Conservation (phyloP, 2,329 filamentous ascomycete species). For the Colletotrichum sp. region DNA sequence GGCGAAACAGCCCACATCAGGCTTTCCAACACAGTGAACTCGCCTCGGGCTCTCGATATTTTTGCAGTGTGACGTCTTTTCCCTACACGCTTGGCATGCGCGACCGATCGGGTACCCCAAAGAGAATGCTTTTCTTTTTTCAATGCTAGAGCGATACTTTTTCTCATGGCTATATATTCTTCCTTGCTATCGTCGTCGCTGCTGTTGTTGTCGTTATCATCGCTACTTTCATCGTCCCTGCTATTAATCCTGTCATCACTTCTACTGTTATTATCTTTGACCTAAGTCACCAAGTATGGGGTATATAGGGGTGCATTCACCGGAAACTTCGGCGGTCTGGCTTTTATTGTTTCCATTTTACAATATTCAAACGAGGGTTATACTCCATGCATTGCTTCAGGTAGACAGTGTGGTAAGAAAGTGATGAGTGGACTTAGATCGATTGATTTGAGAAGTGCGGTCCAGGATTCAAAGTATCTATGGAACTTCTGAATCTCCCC, state of each 20-base stretch:
- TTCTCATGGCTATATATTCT: no score
- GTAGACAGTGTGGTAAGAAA: neutral
- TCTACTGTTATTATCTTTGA: no score
- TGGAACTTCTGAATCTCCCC: neutral
- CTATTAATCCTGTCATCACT: no score
- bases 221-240: fast-evolving
- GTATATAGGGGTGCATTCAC: no score
- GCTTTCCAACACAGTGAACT: neutral
- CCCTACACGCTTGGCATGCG: neutral
- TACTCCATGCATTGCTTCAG: no score
- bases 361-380: fast-evolving
- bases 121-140: no score
- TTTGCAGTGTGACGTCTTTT: neutral
- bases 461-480: neutral
- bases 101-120: neutral
- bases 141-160: no score
- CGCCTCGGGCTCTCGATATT: neutral
- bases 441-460: no score
- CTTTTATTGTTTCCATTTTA: fast-evolving
- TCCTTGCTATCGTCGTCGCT: fast-evolving
- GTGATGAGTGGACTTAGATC: neutral
- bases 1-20: neutral
- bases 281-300: fast-evolving
- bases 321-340: no score
- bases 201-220: fast-evolving